Base-by-base conservation (phyloP, 495 filamentous ascomycete species). In the Talaromyces ruber region DNA sequence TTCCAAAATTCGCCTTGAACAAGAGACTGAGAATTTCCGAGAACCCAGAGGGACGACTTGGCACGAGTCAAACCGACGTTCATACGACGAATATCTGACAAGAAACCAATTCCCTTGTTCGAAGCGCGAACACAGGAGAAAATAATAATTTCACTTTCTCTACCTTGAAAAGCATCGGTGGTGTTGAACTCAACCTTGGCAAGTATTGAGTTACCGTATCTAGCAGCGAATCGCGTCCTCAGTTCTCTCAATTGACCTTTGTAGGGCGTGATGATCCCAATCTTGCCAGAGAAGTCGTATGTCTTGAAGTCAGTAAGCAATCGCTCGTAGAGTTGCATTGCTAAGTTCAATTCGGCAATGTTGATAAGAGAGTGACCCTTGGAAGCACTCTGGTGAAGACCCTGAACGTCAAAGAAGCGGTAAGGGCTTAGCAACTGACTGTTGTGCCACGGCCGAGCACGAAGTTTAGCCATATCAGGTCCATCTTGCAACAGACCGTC, bases 81-180 rank as follows among this genome's bases (percentile, higher is more conserved):
- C 94, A 98, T 98, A 84, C 94, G 94, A 58, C 94, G 86, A 69
- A 98, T 96, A 76, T 98, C 94, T 51, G 88, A 86, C 81, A 98
- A 86, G 84, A 98, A 98, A 81, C 94, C 94, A 68, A 98, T 96
- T 67, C 95, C 91, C 29, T 92, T 91, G 29, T 86, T 89, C 16
- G 90, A 93, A 32, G 94, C 92, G 74, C 94, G 86, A 32, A 98
- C 94, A 71, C 94, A 98, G 56, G 95, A 98, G 77, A 98, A 98
- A 62, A 98, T 97, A 69, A 98, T 97, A 64, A 98, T 86, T 72
- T 98, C 94, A 69, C 90, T 92, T 74, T 98, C 94, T 55, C 94
- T 85, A 64, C 94, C 94, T 69, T 98, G 94, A 74, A 97, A 98
- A 16, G 94, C 94, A 74, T 98, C 94, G 1, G 95, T 97, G 4